These are phyloP conservation scores for Mucuna pruriens DNA, from an alignment of 306 rosid species.

Conservation along the genomic window DNA sequence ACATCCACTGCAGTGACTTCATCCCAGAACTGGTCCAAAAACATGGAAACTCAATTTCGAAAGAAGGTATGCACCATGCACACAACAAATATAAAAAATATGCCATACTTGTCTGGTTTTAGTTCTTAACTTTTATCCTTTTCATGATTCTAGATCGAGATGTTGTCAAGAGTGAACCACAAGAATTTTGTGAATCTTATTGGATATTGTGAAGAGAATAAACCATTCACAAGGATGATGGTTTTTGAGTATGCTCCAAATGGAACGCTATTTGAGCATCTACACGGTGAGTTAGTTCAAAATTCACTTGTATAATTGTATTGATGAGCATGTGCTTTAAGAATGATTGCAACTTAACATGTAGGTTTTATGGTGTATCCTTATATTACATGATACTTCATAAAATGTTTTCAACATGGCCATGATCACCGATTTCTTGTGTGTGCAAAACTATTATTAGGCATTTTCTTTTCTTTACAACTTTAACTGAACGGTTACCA, in stretches of 20 bases:
- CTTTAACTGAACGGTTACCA: not conserved
- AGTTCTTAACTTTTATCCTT: slow-evolving; percentile 22
- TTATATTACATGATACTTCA: not conserved
- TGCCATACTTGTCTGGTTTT: slow-evolving; percentile 8
- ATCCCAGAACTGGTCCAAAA: slow-evolving; percentile 70
- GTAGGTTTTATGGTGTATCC: not conserved
- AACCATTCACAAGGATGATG: slow-evolving; percentile 95
- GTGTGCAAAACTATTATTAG: not conserved
- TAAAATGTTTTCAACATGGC: not conserved
- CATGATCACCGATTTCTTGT: not conserved
- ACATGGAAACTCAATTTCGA: slow-evolving; percentile 68
- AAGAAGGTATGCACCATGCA: slow-evolving; percentile 63
- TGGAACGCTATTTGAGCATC: slow-evolving; percentile 90
- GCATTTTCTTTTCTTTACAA: not conserved
- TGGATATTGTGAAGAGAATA: slow-evolving; percentile 83
- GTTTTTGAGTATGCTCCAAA: slow-evolving; percentile 98
- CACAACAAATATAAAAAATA: slow-evolving; percentile 11
- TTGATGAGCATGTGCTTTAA: not conserved
- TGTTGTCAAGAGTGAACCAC: slow-evolving; percentile 82
- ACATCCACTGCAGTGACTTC: slow-evolving; percentile 58
- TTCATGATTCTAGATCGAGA: slow-evolving; percentile 61
- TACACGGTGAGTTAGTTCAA: slow-evolving; percentile 72
- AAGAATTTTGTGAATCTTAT: slow-evolving; percentile 87
- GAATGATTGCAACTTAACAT: slow-evolving; percentile 9
- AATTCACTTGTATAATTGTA: not conserved